Percentiles rank a stretch among this genome's conserved stretches.
Evolutionary conservation across 257 asterid species (phyloP).

Genomic region (Rubia yunnanensis): DNA sequence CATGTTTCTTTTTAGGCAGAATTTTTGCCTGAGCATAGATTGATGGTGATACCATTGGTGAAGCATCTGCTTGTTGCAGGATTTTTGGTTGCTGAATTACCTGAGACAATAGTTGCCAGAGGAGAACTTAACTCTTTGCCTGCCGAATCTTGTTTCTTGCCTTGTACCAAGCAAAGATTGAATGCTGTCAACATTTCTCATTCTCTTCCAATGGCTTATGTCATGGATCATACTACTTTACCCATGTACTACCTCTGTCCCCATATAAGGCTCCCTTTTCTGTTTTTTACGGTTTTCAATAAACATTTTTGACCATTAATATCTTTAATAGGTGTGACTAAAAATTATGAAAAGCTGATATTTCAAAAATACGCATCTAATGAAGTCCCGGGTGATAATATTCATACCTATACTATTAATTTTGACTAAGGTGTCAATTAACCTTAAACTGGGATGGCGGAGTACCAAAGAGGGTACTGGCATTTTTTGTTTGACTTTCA

Average conservation of each 20-base stretch:
- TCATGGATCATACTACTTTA: slow-evolving; percentile 86
- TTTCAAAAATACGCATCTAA: too few species aligned
- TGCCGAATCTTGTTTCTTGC: slow-evolving; percentile 31
- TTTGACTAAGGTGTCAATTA: too few species aligned
- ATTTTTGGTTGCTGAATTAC: slow-evolving; percentile 86
- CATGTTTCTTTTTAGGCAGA: slow-evolving; percentile 49
- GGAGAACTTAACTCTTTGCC: too few species aligned
- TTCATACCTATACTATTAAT: too few species aligned
- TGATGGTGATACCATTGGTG: slow-evolving; percentile 82
- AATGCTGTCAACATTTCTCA: slow-evolving; percentile 72
- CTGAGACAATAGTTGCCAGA: slow-evolving; percentile 29
- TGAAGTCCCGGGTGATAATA: too few species aligned
- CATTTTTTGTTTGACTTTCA: neutral
- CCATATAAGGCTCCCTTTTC: neutral
- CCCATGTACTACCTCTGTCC: neutral
- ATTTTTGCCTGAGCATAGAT: slow-evolving; percentile 66
- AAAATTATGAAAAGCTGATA: too few species aligned
- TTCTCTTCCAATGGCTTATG: slow-evolving; percentile 79
- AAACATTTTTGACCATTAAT: neutral
- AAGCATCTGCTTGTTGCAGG: slow-evolving; percentile 93
- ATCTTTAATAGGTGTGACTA: too few species aligned
- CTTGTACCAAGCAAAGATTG: slow-evolving; percentile 49
- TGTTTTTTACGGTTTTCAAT: neutral
- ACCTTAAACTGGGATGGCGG: too few species aligned
- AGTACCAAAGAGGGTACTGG: neutral